Base-by-base conservation (phyloP, 129 eudicot genomes). In the Tagetes patula region DNA sequence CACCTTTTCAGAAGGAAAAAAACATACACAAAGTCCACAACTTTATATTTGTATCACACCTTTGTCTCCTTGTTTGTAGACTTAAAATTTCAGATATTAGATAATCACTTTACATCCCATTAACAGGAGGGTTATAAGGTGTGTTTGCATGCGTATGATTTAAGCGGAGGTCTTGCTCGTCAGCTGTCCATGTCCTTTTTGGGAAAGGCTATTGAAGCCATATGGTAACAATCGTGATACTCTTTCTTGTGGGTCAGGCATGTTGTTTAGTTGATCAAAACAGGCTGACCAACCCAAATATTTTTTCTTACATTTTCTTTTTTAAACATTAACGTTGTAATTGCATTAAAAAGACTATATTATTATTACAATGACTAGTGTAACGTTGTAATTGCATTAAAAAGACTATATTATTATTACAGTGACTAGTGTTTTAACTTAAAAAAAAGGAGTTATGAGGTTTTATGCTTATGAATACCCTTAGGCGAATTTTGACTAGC, bases 191-290 rank as follows among this genome's bases (percentile, higher is more conserved):
- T 84, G 63, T 80, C 91, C 46, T 87, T 92, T 67, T 75, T 92
- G 48, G 98, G 98, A 48, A 92, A 89, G 77, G 85, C 85, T 56
- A 92, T 89, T 49, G 98, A 92, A 85, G 97, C 80, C 61, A 87
- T 92, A 81, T 92, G 96, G 96, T 70, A 64, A 71, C 6, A 2
- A 8, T 14, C 31, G 3, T 52, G 43, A 50, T 1, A 11, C 8
- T 69, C 33, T 49, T 31, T 37, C 59, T 68, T 20, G 14, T 6
- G 75, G 50, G 65, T 42, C 8, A 4, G 74, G 34, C 50, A 70
- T 38, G 37, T 56, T 31, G 31, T 33, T 11, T 31, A 32, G 32
- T 31, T 6, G 27, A 3, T 61, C 45, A 37, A 33, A 60, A 9
- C 41, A 2, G 14, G 41, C 14, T 3, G 41, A 2, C 14, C 20